phyloP scores from a whole-genome alignment of 345 rosid genomes.

The rapeseed (Brassica napus) region Da-Ae NC_063447.1:14491501-14492000 shows the following conservation, averaged over 20 bases:
- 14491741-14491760: not conserved
- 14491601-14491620: not conserved
- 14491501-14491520: constrained; percentile 14
- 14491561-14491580: not conserved
- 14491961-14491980: constrained; percentile 36
- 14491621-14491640: not conserved
- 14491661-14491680: not conserved
- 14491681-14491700: not conserved
- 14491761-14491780: not conserved
- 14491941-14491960: constrained; percentile 31
- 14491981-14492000: constrained; percentile 36
- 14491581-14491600: not conserved
- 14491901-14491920: constrained; percentile 26
- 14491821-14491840: not conserved
- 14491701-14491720: not conserved
- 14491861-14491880: not conserved
- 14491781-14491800: not conserved
- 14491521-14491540: not conserved
- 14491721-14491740: not conserved
- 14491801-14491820: not conserved
- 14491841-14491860: not conserved
- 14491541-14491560: not conserved
- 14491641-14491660: not conserved
- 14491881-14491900: not conserved
- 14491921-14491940: constrained; percentile 3